Percentiles rank a stretch among this genome's conserved stretches.
Evolutionary conservation across 2,329 filamentous ascomycete genomes (phyloP).

Genomic region (Tolypocladium sp.): DNA sequence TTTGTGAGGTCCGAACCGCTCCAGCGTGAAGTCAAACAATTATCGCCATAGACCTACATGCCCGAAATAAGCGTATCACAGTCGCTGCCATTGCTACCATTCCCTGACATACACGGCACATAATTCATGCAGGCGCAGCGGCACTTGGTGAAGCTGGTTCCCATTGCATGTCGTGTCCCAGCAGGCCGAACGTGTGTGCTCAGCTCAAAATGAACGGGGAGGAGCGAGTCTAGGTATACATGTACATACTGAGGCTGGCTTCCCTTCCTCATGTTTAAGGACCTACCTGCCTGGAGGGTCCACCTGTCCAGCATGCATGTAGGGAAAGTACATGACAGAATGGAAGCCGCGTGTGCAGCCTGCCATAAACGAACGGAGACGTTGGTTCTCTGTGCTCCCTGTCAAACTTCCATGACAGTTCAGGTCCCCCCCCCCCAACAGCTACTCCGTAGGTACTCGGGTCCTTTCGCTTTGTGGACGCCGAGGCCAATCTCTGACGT

Average conservation of each 20-base stretch:
- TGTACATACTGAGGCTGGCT: neutral
- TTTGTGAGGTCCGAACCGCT: no score
- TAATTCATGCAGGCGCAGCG: neutral
- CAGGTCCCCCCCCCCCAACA: neutral
- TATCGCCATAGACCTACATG: neutral
- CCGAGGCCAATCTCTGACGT: neutral
- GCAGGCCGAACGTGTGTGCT: no score
- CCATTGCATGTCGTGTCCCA: neutral
- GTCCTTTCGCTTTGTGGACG: neutral
- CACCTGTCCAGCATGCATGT: neutral
- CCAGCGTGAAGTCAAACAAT: neutral
- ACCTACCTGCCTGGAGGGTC: neutral
- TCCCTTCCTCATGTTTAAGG: neutral
- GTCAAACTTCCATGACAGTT: no score
- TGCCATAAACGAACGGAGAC: neutral
- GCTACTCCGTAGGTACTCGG: neutral
- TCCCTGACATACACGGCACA: neutral
- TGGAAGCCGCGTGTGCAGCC: neutral
- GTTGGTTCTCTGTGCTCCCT: neutral
- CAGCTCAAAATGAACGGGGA: no score
- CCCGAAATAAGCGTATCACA: neutral
- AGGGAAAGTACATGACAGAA: neutral
- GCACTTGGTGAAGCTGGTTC: neutral
- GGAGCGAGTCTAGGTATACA: no score
- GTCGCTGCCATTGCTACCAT: neutral